Evolutionary conservation across 495 filamentous ascomycete species (phyloP).

Genomic region (Astrothelium subdiscretum): DNA sequence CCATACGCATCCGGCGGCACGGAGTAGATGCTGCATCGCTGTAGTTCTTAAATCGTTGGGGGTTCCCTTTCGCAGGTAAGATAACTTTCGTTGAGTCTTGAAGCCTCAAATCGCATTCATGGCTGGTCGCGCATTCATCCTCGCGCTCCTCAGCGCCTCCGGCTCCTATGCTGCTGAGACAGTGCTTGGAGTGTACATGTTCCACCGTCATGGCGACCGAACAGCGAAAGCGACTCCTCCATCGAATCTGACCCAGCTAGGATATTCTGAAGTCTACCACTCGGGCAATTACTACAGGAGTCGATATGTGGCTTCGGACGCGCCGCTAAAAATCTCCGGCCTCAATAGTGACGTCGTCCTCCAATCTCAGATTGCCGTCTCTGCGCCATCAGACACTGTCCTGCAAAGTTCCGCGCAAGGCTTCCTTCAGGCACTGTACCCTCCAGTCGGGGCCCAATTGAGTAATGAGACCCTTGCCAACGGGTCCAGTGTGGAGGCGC

Average conservation of each 20-base stretch:
- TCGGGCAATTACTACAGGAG: constrained; percentile 50
- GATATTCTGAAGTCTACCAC: constrained; percentile 49
- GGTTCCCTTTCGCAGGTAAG: not conserved
- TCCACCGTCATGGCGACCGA: constrained; percentile 54
- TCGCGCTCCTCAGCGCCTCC: constrained; percentile 12
- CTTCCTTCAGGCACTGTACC: constrained; percentile 54
- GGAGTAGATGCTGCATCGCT: not conserved
- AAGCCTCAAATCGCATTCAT: too few relatives aligned
- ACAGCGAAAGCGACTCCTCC: constrained; percentile 43
- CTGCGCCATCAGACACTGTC: constrained; percentile 30
- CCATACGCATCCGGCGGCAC: not conserved
- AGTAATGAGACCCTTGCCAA: constrained; percentile 38
- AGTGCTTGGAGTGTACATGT: constrained; percentile 51
- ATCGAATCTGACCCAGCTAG: constrained; percentile 46
- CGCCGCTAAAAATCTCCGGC: constrained; percentile 42
- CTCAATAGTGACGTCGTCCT: constrained; percentile 46
- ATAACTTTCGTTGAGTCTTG: not conserved
- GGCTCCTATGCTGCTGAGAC: constrained; percentile 43
- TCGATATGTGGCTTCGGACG: constrained; percentile 44
- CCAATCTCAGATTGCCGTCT: constrained; percentile 45
- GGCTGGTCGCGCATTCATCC: not conserved
- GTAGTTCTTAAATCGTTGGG: not conserved
- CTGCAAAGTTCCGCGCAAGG: constrained; percentile 28
- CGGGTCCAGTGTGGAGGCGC: constrained; percentile 40
- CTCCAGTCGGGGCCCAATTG: constrained; percentile 37